Percentiles rank a stretch among this genome's conserved stretches.
Conservation (phyloP, 1,284 basidiomycete genomes). For the Leccinum fuscescens region DNA sequence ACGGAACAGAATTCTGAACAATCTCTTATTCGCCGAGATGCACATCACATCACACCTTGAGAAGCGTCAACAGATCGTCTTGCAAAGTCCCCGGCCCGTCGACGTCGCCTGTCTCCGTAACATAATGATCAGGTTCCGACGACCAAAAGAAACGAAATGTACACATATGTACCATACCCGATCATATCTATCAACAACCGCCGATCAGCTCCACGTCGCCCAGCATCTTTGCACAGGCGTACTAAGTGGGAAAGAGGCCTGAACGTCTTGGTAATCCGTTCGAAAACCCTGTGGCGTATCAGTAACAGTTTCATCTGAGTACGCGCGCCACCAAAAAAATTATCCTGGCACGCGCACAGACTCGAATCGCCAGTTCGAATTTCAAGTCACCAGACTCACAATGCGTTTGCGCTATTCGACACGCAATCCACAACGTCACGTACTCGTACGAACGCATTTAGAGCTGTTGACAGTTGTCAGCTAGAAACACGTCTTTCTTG, state of each 20-base stretch:
- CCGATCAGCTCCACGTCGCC: constrained; percentile 71
- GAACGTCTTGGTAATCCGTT: constrained; percentile 83
- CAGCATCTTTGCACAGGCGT: constrained; percentile 72
- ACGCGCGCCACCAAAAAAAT: too few relatives aligned
- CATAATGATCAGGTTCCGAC: constrained; percentile 1
- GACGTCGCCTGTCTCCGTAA: constrained; percentile 28
- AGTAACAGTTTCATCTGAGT: not conserved
- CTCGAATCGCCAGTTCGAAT: too few relatives aligned
- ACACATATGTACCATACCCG: constrained; percentile 55
- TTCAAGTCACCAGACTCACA: too few relatives aligned
- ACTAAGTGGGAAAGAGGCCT: constrained; percentile 77
- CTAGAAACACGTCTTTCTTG: not conserved
- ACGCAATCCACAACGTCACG: too few relatives aligned
- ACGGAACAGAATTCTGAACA: too few relatives aligned
- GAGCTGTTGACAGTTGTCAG: constrained; percentile 47
- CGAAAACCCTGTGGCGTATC: constrained; percentile 69
- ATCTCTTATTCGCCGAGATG: too few relatives aligned
- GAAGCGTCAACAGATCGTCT: too few relatives aligned
- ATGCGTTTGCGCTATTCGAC: too few relatives aligned
- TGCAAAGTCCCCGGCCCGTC: constrained; percentile 46
- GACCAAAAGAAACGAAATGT: not conserved
- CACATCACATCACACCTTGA: too few relatives aligned
- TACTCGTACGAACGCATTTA: constrained; percentile 86
- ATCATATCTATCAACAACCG: constrained; percentile 79
- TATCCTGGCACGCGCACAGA: too few relatives aligned